Base-by-base conservation (phyloP, 768 basidiomycete genomes). In the Lactarius hengduanensis region DNA sequence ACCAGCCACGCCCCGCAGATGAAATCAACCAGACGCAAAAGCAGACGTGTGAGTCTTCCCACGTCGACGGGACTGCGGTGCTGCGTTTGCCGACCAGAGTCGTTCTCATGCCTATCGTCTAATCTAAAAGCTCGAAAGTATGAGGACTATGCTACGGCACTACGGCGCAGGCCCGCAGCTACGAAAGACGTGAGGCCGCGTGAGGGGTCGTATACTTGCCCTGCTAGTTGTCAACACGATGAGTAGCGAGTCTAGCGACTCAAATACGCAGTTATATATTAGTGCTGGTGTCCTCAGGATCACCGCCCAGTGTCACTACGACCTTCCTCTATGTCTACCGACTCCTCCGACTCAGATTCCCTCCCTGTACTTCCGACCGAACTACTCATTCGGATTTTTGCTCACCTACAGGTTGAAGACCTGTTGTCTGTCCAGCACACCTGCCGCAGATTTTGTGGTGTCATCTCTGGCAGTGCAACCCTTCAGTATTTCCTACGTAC, bases 401-500 rank as follows among this genome's bases (percentile, higher is more conserved):
- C 38, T 30, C 20, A 41, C 36, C 53, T 62, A 10, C 53, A 50
- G 7, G 53, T 18, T 18, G 26, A 18, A n/a, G 53, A 55, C n/a
- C 28, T 62, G 53, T 30, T 41, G 10, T 54, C 61, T 3, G 53
- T 55, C 26, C 61, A 55, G 61, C 53, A 18, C 50, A 55, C 61
- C 2, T 62, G 61, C 47, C 53, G 38, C 53, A 54, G 16, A n/a
- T 36, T 43, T 20, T 34, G 11, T 20, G 28, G 41, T 38, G 47
- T 62, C 53, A 18, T 62, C 53, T 18, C 53, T 10, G 20, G 15
- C 28, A 41, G 45, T 2, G 26, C 38, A 3, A 41, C 36, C 20
- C 61, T 62, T 30, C 53, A 62, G 18, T 62, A 62, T 30, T 20
- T 55, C 53, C 61, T 62, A 26, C 38, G 22, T 32, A 28, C 28